Evolutionary conservation across 371 early-diverging fungal species (phyloP).

Genomic region (Haplosporangium sp.): DNA sequence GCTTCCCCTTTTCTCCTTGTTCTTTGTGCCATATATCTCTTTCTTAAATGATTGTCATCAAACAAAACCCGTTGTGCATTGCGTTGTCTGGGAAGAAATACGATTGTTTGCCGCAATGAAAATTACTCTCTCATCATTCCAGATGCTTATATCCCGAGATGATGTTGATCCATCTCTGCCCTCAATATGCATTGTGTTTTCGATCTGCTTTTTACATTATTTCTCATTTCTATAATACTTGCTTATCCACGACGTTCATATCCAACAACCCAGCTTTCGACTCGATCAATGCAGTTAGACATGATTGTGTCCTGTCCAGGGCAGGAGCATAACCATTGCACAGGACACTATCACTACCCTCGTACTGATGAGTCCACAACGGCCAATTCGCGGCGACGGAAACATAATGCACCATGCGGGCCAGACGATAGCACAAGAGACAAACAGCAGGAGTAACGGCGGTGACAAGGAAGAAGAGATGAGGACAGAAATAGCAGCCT

Average conservation of each 20-base stretch:
- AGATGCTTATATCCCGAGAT: no score
- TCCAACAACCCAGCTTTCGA: not conserved
- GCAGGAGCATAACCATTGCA: not conserved
- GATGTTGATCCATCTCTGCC: not conserved
- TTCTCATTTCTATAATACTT: not conserved
- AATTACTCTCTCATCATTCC: no score
- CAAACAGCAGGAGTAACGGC: no score
- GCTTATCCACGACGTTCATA: not conserved
- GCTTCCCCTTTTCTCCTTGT: not conserved
- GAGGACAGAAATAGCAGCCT: no score
- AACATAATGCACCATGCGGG: no score
- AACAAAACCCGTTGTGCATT: not conserved
- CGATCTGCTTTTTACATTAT: not conserved
- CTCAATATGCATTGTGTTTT: not conserved
- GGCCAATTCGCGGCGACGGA: no score
- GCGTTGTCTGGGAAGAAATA: not conserved
- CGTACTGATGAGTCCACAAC: no score
- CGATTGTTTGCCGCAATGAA: not conserved
- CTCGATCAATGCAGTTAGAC: not conserved
- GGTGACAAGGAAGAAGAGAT: no score
- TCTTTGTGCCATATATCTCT: conserved; percentile 8
- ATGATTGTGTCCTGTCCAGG: not conserved
- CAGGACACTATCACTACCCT: no score
- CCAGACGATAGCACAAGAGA: no score
- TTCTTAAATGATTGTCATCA: not conserved